Evolutionary conservation across 78 protist genomes (phyloP).

Genomic region (Dictyostelium citrinum): DNA sequence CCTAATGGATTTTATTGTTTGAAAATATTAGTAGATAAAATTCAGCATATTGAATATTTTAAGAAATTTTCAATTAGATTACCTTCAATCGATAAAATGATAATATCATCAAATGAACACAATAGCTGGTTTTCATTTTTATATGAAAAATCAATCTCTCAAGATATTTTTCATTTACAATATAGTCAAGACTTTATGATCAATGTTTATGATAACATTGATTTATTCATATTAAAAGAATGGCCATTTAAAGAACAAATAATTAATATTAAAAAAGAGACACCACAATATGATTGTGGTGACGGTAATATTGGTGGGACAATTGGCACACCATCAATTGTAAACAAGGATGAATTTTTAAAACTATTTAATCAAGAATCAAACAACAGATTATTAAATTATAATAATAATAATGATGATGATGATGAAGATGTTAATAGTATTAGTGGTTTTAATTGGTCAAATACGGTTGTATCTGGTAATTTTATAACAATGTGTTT

Average conservation of each 20-base stretch:
- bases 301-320: background rate
- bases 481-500: slow-evolving; percentile 8
- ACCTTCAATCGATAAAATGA: background rate
- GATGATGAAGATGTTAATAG: no score
- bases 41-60: background rate
- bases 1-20: slow-evolving; percentile 36
- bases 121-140: slow-evolving; percentile 49
- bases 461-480: slow-evolving; percentile 10
- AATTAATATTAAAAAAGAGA: background rate
- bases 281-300: no score
- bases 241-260: slow-evolving; percentile 34
- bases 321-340: background rate
- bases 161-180: slow-evolving; percentile 15
- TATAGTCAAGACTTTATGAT: slow-evolving; percentile 4
- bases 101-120: background rate
- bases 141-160: slow-evolving; percentile 40
- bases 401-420: no score
- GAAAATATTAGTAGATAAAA: background rate
- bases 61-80: background rate
- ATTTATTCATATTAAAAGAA: background rate
- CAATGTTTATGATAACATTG: slow-evolving; percentile 21
- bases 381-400: background rate
- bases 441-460: slow-evolving; percentile 35
- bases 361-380: background rate
- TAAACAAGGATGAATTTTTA: background rate